Percentiles rank a stretch among this genome's conserved stretches.
These are phyloP conservation scores for Lipomyces mesembrius DNA, from an alignment of 805 yeast genomes.

Conservation along the genomic window DNA sequence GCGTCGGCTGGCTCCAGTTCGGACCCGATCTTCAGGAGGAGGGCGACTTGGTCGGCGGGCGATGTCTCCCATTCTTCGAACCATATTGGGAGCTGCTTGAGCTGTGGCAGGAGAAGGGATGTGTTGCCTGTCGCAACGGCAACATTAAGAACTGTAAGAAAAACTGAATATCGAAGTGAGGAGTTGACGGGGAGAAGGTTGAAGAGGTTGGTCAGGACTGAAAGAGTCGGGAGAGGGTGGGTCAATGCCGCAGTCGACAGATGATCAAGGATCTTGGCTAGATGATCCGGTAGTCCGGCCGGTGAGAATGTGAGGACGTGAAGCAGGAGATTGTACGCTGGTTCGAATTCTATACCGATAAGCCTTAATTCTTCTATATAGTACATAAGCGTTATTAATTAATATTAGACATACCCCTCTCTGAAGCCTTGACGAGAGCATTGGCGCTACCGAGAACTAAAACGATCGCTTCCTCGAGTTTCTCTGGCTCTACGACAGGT, in stretches of 20 bases:
- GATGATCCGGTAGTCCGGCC: conserved; percentile 43
- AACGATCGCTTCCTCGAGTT: conserved; percentile 24
- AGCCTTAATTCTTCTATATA: neutral
- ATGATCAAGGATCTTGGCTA: conserved; percentile 43
- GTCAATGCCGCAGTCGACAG: conserved; percentile 32
- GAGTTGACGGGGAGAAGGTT: conserved; percentile 46
- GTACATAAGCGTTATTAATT: neutral
- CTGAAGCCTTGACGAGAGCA: conserved; percentile 24
- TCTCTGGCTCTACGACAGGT: conserved; percentile 21
- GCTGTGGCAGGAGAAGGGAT: conserved; percentile 47
- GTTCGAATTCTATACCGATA: conserved; percentile 45
- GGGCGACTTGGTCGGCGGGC: conserved; percentile 39
- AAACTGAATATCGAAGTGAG: conserved; percentile 43
- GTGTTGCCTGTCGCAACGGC: conserved; percentile 45
- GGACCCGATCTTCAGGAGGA: conserved; percentile 41
- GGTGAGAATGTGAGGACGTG: conserved; percentile 45
- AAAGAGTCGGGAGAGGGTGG: conserved; percentile 22
- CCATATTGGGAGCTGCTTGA: conserved; percentile 48
- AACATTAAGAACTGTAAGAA: conserved; percentile 45
- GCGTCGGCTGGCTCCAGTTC: conserved; percentile 29
- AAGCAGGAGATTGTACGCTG: conserved; percentile 48
- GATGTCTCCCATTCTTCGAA: conserved; percentile 46
- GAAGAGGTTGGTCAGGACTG: conserved; percentile 48
- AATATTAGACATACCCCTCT: conserved; percentile 19
- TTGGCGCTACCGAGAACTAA: conserved; percentile 27